Evolutionary conservation across 1,284 basidiomycete genomes (phyloP).

Genomic region (Cystobasidiaceae sp.): DNA sequence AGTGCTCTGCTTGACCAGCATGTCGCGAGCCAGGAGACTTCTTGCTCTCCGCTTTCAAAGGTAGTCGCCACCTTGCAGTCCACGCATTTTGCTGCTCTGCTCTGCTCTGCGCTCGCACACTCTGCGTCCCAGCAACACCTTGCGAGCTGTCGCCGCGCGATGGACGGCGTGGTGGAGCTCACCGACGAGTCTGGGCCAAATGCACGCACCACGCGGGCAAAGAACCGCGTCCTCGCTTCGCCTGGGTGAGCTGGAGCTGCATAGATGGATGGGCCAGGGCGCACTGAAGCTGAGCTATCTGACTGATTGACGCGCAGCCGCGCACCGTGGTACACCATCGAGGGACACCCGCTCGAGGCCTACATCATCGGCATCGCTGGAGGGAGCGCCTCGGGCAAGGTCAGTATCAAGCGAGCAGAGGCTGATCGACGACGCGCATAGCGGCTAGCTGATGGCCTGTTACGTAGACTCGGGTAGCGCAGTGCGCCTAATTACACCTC

Average conservation of each 20-base stretch:
- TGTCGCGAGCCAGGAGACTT: not conserved
- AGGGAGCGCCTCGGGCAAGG: slow-evolving; percentile 90
- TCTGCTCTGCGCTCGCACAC: too few relatives aligned
- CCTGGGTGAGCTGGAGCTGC: slow-evolving; percentile 27
- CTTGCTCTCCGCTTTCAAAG: too few relatives aligned
- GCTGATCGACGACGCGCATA: not conserved
- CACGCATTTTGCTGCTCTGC: too few relatives aligned
- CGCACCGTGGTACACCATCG: slow-evolving; percentile 42
- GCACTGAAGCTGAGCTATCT: not conserved
- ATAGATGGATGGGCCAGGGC: not conserved
- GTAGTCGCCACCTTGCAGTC: too few relatives aligned
- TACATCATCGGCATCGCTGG: slow-evolving; percentile 94
- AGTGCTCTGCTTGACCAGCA: not conserved
- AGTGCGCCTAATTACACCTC: slow-evolving; percentile 39
- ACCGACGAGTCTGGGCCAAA: slow-evolving; percentile 11
- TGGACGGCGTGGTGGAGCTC: not conserved
- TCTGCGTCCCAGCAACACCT: not conserved
- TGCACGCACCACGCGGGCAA: slow-evolving; percentile 25
- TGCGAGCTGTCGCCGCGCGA: not conserved
- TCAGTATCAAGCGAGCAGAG: slow-evolving; percentile 43
- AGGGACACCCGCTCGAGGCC: slow-evolving; percentile 65
- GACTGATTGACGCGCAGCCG: slow-evolving; percentile 12
- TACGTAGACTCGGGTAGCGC: slow-evolving; percentile 80
- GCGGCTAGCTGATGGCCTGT: not conserved
- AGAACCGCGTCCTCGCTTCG: slow-evolving; percentile 24